Percentiles rank a stretch among this genome's conserved stretches.
These are phyloP conservation scores for Mucor circinelloides DNA, from an alignment of 371 early-diverging fungal genomes.

Conservation along the genomic window DNA sequence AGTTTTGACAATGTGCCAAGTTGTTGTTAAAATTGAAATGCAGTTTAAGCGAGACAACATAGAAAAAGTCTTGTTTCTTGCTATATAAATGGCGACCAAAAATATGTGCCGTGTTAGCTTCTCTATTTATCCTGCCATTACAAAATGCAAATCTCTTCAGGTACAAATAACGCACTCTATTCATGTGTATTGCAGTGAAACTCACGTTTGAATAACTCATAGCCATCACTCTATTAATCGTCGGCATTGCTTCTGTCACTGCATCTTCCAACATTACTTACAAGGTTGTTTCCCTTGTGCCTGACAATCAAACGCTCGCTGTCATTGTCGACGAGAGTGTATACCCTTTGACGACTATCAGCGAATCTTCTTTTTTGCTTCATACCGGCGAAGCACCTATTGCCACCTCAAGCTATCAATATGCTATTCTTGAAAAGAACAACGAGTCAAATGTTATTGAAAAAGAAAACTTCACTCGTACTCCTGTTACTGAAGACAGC, in stretches of 20 bases:
- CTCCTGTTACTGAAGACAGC: neutral
- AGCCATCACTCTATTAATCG: neutral
- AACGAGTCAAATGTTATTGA: constrained; percentile 1
- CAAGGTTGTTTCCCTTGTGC: constrained; percentile 9
- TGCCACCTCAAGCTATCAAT: constrained; percentile 7
- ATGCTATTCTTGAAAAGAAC: constrained; percentile 8
- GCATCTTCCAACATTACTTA: constrained; percentile 14
- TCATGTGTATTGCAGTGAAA: too few species aligned
- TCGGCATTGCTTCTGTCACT: neutral
- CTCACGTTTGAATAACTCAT: neutral
- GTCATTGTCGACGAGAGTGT: constrained; percentile 12
- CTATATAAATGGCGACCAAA: too few species aligned
- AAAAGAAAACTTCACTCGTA: constrained; percentile 16
- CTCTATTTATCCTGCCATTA: too few species aligned
- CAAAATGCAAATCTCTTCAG: too few species aligned
- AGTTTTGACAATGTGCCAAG: too few species aligned
- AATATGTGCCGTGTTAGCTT: too few species aligned
- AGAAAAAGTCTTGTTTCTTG: too few species aligned
- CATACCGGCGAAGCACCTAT: constrained; percentile 14
- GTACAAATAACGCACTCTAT: too few species aligned
- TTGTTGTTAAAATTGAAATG: too few species aligned
- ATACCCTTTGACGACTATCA: constrained; percentile 10
- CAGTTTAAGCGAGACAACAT: too few species aligned
- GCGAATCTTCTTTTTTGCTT: neutral
- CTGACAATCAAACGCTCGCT: constrained; percentile 8